These are phyloP conservation scores for Leishmania martiniquensis DNA, from an alignment of 208 protist species.

Conservation along the genomic window DNA sequence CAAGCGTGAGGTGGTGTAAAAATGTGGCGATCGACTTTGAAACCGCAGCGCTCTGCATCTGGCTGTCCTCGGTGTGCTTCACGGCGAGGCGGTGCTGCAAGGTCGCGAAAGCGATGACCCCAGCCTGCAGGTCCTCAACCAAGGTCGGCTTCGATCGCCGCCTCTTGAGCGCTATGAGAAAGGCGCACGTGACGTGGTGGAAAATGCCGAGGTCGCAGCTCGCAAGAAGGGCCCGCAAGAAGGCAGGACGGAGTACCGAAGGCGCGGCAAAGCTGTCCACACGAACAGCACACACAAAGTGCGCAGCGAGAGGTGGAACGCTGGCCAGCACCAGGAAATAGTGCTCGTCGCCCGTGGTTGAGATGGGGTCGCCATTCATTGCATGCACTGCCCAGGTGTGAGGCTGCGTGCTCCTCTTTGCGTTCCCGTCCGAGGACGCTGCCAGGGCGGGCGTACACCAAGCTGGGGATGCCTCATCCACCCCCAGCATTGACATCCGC, in stretches of 20 bases:
- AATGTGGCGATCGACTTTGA: slow-evolving; percentile 1
- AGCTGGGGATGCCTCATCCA: background rate
- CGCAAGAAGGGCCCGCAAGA: slow-evolving; percentile 42
- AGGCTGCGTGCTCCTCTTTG: background rate
- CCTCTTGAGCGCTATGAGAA: slow-evolving; percentile 35
- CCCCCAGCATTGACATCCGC: background rate
- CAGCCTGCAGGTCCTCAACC: slow-evolving; percentile 27
- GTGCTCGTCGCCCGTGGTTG: background rate
- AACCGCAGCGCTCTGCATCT: background rate
- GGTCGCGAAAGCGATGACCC: slow-evolving; percentile 10
- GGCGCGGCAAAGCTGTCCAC: slow-evolving; percentile 35
- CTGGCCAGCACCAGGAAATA: background rate
- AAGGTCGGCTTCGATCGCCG: slow-evolving; percentile 5
- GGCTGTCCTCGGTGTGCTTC: background rate
- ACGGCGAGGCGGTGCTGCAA: slow-evolving; percentile 25
- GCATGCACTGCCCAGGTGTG: slow-evolving; percentile 1
- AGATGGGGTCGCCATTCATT: background rate
- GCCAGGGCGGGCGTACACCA: background rate
- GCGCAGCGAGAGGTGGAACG: slow-evolving; percentile 36
- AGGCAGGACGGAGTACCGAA: slow-evolving; percentile 26
- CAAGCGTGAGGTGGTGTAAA: background rate
- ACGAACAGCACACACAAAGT: slow-evolving; percentile 69
- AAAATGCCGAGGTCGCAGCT: slow-evolving; percentile 54
- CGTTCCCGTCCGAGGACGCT: background rate
- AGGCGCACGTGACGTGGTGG: slow-evolving; percentile 41